These are phyloP conservation scores for Lachnellula willkommii DNA, from an alignment of 2,329 filamentous ascomycete species.

Conservation along the genomic window DNA sequence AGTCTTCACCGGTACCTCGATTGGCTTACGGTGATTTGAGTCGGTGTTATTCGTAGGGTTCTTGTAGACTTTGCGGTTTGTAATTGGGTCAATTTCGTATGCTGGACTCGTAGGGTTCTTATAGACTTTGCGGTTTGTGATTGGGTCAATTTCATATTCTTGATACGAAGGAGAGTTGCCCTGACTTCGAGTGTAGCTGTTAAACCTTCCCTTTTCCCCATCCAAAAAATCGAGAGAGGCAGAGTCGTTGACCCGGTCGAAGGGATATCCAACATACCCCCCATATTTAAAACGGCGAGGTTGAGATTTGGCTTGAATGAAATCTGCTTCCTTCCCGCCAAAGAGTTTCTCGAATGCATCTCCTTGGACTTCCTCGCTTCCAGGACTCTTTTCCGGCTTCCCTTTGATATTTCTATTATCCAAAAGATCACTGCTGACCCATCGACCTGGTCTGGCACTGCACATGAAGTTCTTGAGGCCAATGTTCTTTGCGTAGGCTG, in stretches of 20 bases:
- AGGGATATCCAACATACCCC: not conserved
- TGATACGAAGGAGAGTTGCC: not conserved
- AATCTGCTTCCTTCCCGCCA: not conserved
- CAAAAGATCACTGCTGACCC: constrained; percentile 33
- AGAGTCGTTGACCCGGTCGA: not conserved
- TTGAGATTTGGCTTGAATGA: not conserved
- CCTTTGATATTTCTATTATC: constrained; percentile 1
- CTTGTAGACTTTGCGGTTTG: too few species aligned
- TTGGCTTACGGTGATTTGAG: constrained; percentile 1
- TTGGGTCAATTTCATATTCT: constrained; percentile 49
- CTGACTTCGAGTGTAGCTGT: not conserved
- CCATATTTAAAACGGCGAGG: not conserved
- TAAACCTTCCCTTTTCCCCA: not conserved
- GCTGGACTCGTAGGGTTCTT: constrained; percentile 7
- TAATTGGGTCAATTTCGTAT: not conserved
- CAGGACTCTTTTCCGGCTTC: constrained; percentile 26
- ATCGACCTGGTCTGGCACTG: constrained; percentile 33
- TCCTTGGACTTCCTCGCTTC: constrained; percentile 42
- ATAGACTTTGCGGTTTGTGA: constrained; percentile 50
- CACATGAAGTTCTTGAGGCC: constrained; percentile 39
- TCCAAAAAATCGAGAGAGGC: not conserved
- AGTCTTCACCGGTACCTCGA: constrained; percentile 28
- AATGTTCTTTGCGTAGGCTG: constrained; percentile 28
- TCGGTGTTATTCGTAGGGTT: not conserved
- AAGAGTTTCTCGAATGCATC: constrained; percentile 13